phyloP scores from a whole-genome alignment of 495 filamentous ascomycete genomes.

The Annulohypoxylon moriforme region DNA sequence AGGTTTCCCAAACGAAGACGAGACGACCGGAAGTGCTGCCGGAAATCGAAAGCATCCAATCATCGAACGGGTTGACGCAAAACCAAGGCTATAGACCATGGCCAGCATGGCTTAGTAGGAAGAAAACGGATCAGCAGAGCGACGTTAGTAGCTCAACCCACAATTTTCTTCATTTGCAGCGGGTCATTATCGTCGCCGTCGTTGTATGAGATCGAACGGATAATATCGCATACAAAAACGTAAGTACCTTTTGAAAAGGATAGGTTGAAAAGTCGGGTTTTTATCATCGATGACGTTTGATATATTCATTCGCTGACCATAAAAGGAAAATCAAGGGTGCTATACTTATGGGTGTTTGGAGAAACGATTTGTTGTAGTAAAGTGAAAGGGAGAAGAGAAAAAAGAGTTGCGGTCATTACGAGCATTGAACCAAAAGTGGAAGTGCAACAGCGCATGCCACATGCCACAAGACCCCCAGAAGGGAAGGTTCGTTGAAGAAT shows the following conservation, averaged over 20 bases:
- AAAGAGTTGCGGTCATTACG: constrained; percentile 1
- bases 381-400: not conserved
- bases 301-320: not conserved
- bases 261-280: constrained; percentile 15
- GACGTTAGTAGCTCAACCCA: constrained; percentile 11
- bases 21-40: constrained; percentile 42
- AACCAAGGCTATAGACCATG: constrained; percentile 16
- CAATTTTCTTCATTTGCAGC: constrained; percentile 29
- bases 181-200: constrained; percentile 12
- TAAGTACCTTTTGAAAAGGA: constrained; percentile 5
- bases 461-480: not conserved
- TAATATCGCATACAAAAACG: constrained; percentile 1
- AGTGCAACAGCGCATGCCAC: not conserved
- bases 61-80: constrained; percentile 17
- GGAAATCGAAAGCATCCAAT: constrained; percentile 34
- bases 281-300: constrained; percentile 11
- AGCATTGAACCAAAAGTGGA: not conserved
- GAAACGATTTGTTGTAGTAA: not conserved
- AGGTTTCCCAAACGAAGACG: constrained; percentile 41
- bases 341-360: not conserved
- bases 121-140: constrained; percentile 22
- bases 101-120: constrained; percentile 25
- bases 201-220: constrained; percentile 32
- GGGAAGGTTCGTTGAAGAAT: constrained; percentile 31
- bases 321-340: not conserved